Evolutionary conservation across 306 rosid genomes (phyloP).

Genomic region (Ormosia emarginata): DNA sequence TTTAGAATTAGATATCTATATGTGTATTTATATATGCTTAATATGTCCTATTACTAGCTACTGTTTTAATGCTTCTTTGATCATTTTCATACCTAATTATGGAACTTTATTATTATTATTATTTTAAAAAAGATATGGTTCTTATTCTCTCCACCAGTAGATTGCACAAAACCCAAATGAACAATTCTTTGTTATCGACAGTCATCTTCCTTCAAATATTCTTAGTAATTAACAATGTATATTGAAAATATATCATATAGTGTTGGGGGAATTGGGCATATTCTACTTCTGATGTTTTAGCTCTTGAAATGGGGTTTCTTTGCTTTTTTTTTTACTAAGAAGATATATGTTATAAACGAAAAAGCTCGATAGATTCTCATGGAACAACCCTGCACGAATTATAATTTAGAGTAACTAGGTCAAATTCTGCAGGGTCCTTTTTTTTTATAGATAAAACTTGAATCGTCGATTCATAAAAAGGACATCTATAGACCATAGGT

Average conservation of each 20-base stretch:
- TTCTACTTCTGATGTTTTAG: not conserved
- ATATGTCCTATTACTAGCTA: not conserved
- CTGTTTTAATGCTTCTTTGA: not conserved
- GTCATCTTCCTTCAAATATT: conserved; percentile 27
- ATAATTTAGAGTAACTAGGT: not conserved
- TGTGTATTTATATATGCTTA: not conserved
- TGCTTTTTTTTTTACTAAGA: not conserved
- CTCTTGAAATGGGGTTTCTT: not conserved
- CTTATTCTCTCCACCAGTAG: conserved; percentile 35
- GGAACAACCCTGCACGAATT: not conserved
- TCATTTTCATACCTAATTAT: not conserved
- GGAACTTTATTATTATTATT: not conserved
- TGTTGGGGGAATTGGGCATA: not conserved
- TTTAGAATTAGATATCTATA: conserved; percentile 11
- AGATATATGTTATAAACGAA: not conserved
- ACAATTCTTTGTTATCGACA: conserved; percentile 1
- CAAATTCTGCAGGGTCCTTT: not conserved
- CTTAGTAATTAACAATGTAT: not conserved
- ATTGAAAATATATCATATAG: not conserved
- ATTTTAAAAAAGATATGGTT: not conserved
- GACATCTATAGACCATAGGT: too few relatives aligned
- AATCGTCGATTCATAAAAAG: not conserved
- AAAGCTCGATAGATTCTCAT: not conserved
- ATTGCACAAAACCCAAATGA: conserved; percentile 32
- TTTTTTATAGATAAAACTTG: not conserved